phyloP scores from a whole-genome alignment of 2,329 filamentous ascomycete genomes.

The Paracoccidioides lutzii region DNA sequence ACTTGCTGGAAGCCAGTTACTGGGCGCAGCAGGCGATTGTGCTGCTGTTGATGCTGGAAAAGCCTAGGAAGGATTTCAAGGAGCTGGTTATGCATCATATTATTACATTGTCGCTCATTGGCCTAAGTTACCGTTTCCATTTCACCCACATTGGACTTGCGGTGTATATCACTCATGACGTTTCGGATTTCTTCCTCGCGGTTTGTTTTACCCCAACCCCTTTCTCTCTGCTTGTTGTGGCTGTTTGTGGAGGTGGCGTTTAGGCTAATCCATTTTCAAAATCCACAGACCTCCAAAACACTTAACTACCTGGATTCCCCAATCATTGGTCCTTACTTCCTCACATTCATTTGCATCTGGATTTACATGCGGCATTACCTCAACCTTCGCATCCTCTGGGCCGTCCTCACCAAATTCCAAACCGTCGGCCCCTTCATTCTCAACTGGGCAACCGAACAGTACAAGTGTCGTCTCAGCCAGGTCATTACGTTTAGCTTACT shows the following conservation, averaged over 20 bases:
- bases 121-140: constrained; percentile 82
- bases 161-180: constrained; percentile 89
- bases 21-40: constrained; percentile 94
- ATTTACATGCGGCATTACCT: constrained; percentile 74
- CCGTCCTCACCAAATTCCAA: constrained; percentile 34
- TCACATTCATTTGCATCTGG: constrained; percentile 69
- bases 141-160: constrained; percentile 91
- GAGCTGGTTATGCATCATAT: constrained; percentile 87
- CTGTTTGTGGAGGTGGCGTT: neutral
- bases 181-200: constrained; percentile 90
- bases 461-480: constrained; percentile 38
- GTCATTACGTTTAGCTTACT: constrained; percentile 34
- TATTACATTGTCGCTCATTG: constrained; percentile 73
- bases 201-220: constrained; percentile 40
- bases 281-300: constrained; percentile 63
- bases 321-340: constrained; percentile 73
- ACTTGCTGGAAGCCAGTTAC: constrained; percentile 85
- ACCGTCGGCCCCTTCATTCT: constrained; percentile 36
- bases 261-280: neutral
- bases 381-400: constrained; percentile 37
- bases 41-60: constrained; percentile 73
- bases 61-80: constrained; percentile 88
- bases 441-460: constrained; percentile 38
- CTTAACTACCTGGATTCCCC: constrained; percentile 79
- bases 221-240: neutral